Percentiles rank a stretch among this genome's conserved stretches.
phyloP scores from a whole-genome alignment of 352 stramenopile species.

The Pythium plurisporium region DNA sequence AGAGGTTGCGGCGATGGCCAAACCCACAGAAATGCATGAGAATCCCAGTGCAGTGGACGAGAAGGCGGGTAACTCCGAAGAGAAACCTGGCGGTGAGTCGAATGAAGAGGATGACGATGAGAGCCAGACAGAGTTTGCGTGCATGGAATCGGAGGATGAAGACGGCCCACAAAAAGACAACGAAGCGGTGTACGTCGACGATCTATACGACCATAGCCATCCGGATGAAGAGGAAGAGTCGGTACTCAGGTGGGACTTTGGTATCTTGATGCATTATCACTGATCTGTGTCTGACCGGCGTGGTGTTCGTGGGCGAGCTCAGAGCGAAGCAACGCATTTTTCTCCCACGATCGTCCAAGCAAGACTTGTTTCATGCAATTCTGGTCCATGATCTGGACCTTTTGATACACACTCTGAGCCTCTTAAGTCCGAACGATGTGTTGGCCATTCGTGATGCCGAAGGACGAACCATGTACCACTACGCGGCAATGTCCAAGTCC shows the following conservation, averaged over 20 bases:
- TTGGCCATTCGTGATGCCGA: conserved; percentile 6
- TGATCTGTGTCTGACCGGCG: neutral
- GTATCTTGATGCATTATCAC: neutral
- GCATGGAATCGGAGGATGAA: conserved; percentile 13
- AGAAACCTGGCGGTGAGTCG: neutral
- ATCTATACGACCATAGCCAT: conserved; percentile 13
- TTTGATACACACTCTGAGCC: conserved; percentile 10
- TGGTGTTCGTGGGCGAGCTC: too few relatives aligned
- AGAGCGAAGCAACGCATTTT: conserved; percentile 17
- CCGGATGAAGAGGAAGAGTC: neutral
- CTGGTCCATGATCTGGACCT: conserved; percentile 7
- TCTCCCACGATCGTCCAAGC: conserved; percentile 3
- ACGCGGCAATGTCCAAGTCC: conserved; percentile 6
- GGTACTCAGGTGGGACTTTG: neutral
- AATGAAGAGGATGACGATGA: conserved; percentile 2
- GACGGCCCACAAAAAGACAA: neutral
- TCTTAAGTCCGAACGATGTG: conserved; percentile 1
- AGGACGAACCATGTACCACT: conserved; percentile 18
- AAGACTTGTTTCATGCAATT: conserved; percentile 16
- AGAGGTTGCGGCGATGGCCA: neutral
- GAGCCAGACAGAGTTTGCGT: conserved; percentile 15
- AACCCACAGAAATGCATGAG: neutral
- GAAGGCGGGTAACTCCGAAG: neutral
- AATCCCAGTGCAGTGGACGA: neutral
- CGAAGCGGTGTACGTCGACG: neutral